phyloP scores from a whole-genome alignment of 169 alveolate genomes.

The Cryptosporidium andersoni region DNA sequence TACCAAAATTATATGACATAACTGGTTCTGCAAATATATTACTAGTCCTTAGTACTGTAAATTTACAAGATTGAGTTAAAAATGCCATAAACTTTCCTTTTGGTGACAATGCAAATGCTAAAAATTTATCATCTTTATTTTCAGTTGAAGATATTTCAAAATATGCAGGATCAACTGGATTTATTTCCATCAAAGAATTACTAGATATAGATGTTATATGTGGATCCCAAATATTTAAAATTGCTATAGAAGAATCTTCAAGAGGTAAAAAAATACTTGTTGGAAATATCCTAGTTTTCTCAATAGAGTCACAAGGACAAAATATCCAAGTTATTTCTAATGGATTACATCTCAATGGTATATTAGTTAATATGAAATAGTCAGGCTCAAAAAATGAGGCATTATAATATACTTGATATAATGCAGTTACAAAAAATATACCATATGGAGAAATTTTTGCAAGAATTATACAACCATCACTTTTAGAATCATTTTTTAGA shows the following conservation, averaged over 20 bases:
- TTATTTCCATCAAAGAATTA: conserved; percentile 8
- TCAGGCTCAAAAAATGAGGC: conserved; percentile 3
- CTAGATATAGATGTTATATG: conserved; percentile 13
- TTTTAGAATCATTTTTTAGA: conserved; percentile 72
- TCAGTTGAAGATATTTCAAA: conserved; percentile 3
- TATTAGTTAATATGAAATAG: conserved; percentile 37
- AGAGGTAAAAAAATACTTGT: conserved; percentile 57
- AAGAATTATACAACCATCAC: conserved; percentile 29
- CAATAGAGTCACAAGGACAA: background rate
- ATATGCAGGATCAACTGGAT: conserved; percentile 68
- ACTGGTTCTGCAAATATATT: conserved; percentile 47
- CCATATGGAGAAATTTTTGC: conserved; percentile 49
- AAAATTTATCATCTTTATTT: conserved; percentile 16
- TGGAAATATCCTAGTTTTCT: conserved; percentile 5
- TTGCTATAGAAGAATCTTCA: conserved; percentile 58
- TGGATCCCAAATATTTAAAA: conserved; percentile 70
- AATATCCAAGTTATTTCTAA: conserved; percentile 32
- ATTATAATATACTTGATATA: conserved; percentile 23
- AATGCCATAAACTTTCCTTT: conserved; percentile 23
- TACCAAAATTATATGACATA: conserved; percentile 34
- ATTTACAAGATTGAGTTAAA: conserved; percentile 26
- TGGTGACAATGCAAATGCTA: conserved; percentile 56
- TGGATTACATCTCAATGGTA: conserved; percentile 68
- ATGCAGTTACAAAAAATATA: conserved; percentile 43
- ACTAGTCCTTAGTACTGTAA: conserved; percentile 41